These are phyloP conservation scores for Penicillium manginii DNA, from an alignment of 495 filamentous ascomycete genomes.

Conservation along the genomic window DNA sequence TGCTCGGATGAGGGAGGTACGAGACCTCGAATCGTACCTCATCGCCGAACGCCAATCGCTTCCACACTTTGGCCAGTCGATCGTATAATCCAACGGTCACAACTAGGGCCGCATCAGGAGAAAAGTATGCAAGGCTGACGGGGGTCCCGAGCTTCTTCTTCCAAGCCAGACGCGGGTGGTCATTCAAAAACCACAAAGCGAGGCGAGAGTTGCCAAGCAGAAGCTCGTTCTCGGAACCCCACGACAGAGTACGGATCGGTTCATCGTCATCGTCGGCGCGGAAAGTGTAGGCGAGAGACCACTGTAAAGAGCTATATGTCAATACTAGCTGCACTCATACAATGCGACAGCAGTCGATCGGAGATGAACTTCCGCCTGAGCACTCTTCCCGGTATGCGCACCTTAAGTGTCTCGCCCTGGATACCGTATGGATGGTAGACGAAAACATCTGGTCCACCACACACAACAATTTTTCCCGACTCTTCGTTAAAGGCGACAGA, in stretches of 20 bases:
- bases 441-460: conserved; percentile 64
- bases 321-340: not conserved
- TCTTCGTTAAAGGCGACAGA: conserved; percentile 77
- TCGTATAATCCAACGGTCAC: conserved; percentile 83
- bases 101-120: conserved; percentile 81
- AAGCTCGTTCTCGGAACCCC: conserved; percentile 83
- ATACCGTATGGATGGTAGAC: conserved; percentile 80
- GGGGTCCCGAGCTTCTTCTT: conserved; percentile 70
- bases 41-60: conserved; percentile 81
- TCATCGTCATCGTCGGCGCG: conserved; percentile 44
- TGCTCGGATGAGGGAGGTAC: conserved; percentile 82
- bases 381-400: conserved; percentile 21
- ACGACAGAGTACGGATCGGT: conserved; percentile 71
- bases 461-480: conserved; percentile 84
- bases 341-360: not conserved
- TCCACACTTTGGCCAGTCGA: conserved; percentile 89
- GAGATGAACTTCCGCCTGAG: not conserved
- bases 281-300: conserved; percentile 55
- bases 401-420: conserved; percentile 63
- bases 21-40: conserved; percentile 88
- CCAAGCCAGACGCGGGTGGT: conserved; percentile 65
- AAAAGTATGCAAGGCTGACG: conserved; percentile 77
- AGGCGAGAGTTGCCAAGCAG: conserved; percentile 74
- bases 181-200: conserved; percentile 66
- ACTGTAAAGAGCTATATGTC: conserved; percentile 41